A percentile compares a stretch with the other conserved stretches of the same genome.
Evolutionary conservation across 495 filamentous ascomycete genomes (phyloP).

Genomic region (Penicillium waksmanii): DNA sequence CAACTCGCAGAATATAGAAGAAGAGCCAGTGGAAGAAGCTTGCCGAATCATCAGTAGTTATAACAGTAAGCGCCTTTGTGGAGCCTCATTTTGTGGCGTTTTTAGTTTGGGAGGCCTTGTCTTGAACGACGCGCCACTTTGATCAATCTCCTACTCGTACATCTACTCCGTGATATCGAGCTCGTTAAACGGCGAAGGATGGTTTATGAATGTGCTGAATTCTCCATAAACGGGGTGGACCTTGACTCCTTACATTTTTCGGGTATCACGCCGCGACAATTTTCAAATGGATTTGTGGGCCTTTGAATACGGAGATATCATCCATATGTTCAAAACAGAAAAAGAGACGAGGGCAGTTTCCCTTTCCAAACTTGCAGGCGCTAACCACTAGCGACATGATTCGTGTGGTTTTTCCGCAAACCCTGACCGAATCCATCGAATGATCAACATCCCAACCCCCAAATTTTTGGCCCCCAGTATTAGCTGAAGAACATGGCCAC

Average conservation of each 20-base stretch:
- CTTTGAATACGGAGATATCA: too few relatives aligned
- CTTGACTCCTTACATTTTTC: too few relatives aligned
- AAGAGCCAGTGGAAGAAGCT: too few relatives aligned
- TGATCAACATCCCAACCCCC: neutral
- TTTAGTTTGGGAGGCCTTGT: neutral
- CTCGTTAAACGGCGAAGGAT: too few relatives aligned
- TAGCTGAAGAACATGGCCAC: constrained; percentile 4
- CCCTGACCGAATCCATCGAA: neutral
- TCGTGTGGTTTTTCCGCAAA: neutral
- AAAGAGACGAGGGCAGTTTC: neutral
- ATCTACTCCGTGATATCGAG: too few relatives aligned
- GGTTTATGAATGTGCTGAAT: too few relatives aligned
- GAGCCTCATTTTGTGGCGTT: neutral
- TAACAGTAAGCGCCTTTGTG: neutral
- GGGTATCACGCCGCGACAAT: too few relatives aligned
- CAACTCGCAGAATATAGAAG: too few relatives aligned
- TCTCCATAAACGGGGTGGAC: too few relatives aligned
- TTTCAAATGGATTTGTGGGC: too few relatives aligned
- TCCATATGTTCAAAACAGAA: neutral
- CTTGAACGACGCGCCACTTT: neutral
- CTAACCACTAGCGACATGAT: constrained; percentile 3
- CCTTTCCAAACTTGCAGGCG: neutral
- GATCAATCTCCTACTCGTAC: too few relatives aligned
- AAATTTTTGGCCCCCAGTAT: neutral
- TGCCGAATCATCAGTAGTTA: too few relatives aligned